Base-by-base conservation (phyloP, 2,329 filamentous ascomycete species). In the Diaporthe citrichinensis region DNA sequence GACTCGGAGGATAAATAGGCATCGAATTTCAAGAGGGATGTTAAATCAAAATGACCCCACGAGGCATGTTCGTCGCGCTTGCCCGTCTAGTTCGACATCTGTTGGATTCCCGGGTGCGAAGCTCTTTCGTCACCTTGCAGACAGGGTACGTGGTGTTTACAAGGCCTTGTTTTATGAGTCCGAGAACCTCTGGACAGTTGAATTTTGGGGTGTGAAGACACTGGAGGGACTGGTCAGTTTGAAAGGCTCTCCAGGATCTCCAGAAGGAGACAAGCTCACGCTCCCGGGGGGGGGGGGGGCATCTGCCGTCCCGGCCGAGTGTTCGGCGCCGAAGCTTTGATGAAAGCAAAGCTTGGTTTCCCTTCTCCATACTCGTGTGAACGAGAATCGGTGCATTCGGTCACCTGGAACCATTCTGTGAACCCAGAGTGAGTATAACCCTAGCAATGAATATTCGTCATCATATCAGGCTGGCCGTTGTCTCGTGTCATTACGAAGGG, bases 81-180 rank as follows among this genome's bases (percentile, higher is more conserved):
- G 12, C 39, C 39, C 39, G 39, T 41, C 14, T 17, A 41, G 14
- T 41, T 3, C 14, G 39, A 41, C 39, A 41, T 41, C 15, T 41
- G 39, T 41, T 41, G 39, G 15, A 12, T 41, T 41, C 39, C 15
- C 15, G 39, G 39, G 39, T 15, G 17, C 17, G 31, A 23, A n/a
- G 20, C 31, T 61, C 23, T 44, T 14, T 46, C 59, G 39, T 44
- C 41, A 62, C 59, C 59, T 46, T 46, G 59, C 59, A 28, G 59
- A 62, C 25, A 20, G 25, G 12, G 23, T 62, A 44, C n/a, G 59
- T 20, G 59, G 25, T 41, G 58, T 44, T 62, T 25, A 62, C 39
- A 39, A 62, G 39, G 15, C 39, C 59, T 46, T 20, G 39, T 44
- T 15, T 15, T n/a, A 44, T 25, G 39, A 62, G 59, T 62, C 59